Base-by-base conservation (phyloP, 169 alveolate genomes). In the Sarcocystis neurona region DNA sequence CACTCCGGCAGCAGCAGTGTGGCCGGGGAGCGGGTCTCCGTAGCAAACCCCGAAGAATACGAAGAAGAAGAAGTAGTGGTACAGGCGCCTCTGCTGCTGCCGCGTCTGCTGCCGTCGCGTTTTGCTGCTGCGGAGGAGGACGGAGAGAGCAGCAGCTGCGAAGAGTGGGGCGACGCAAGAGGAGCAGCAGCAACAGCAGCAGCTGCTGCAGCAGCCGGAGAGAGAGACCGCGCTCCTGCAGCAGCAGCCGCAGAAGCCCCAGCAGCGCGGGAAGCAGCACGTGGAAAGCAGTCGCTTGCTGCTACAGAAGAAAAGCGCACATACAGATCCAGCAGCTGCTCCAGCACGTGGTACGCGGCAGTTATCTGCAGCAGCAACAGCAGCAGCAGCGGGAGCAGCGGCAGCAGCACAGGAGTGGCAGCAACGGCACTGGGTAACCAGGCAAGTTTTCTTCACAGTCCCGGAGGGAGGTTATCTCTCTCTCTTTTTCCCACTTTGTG, bases 301-400 rank as follows among this genome's bases (percentile, higher is more conserved):
- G n/a, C n/a, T n/a, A n/a, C n/a, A n/a, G n/a, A 53, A 1, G 82
- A 72, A 3, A 72, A 1, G 30, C 56, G 41, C 8, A 72, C 34
- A 39, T 72, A 72, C 47, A 72, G 53, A 72, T 72, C 82, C 58
- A 37, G 34, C 47, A 72, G 30, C 30, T 72, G 82, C 39, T 72
- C 82, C 5, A 72, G 34, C 30, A 72, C 82, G 56, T 72, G 82
- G 56, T 39, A 72, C 8, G 82, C 82, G 5, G 82, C 82, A 8
- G 82, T 72, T 4, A 72, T 56, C 82, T 72, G 56, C 12, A 2
- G 34, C 0, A 53, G 56, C 34, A 53, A 53, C 23, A 23, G 66
- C 30, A 53, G n/a, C n/a, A n/a, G n/a, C n/a, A n/a, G n/a, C n/a
- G n/a, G n/a, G n/a, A n/a, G n/a, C n/a, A n/a, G n/a, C n/a, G n/a